Percentiles rank a stretch among this genome's conserved stretches.
Conservation (phyloP, 768 basidiomycete species). For the Rhodotorula toruloides region DNA sequence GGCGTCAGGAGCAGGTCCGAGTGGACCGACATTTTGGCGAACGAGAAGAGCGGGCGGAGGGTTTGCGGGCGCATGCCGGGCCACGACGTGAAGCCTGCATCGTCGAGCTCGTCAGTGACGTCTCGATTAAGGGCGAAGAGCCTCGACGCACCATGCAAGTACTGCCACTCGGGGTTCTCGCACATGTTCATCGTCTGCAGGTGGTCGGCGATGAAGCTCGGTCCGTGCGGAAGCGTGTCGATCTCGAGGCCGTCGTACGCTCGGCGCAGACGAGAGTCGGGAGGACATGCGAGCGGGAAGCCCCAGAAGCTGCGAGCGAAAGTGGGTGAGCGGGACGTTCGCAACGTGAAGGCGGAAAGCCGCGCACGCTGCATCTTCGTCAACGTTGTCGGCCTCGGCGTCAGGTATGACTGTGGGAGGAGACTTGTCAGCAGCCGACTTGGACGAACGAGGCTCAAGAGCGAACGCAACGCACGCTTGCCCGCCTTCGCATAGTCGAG, state of each 20-base stretch:
- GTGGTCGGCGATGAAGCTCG: conserved; percentile 45
- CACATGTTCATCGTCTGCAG: conserved; percentile 46
- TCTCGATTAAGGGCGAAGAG: neutral
- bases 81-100: conserved; percentile 45
- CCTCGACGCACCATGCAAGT: conserved; percentile 37
- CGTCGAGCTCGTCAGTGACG: neutral
- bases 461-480: conserved; percentile 15
- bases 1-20: conserved; percentile 87
- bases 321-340: no score
- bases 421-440: neutral
- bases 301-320: conserved; percentile 26
- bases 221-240: conserved; percentile 34
- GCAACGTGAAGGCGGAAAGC: neutral
- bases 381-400: conserved; percentile 17
- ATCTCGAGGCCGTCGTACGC: conserved; percentile 41
- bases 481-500: conserved; percentile 22
- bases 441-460: neutral
- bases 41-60: conserved; percentile 64
- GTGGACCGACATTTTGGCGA: conserved; percentile 76
- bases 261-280: conserved; percentile 37
- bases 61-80: conserved; percentile 37
- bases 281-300: conserved; percentile 41
- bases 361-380: conserved; percentile 39
- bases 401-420: conserved; percentile 5
- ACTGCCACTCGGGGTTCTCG: conserved; percentile 46